Conservation (phyloP, 192 early-diverging fungal genomes). For the Coemansia sp. region DNA sequence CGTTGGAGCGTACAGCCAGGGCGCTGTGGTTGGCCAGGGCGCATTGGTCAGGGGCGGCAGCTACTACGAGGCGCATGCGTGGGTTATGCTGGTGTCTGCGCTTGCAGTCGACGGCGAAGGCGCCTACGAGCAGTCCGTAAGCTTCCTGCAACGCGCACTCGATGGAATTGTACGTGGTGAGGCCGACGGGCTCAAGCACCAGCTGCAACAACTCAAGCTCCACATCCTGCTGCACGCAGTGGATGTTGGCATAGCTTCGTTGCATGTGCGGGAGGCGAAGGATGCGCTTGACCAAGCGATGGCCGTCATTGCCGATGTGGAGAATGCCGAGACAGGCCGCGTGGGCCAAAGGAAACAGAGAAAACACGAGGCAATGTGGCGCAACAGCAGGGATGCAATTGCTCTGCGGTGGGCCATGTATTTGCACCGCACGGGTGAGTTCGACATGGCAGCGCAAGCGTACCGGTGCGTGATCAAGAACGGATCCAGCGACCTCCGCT, state of each 20-base stretch:
- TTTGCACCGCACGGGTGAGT: slow-evolving; percentile 38
- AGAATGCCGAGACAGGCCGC: neutral
- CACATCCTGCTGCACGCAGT: slow-evolving; percentile 28
- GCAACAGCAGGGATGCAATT: slow-evolving; percentile 26
- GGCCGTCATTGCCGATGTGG: slow-evolving; percentile 6
- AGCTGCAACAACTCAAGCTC: slow-evolving; percentile 28
- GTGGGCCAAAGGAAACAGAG: neutral
- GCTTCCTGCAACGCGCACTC: slow-evolving; percentile 36
- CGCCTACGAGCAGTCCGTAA: slow-evolving; percentile 21
- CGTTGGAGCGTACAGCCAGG: slow-evolving; percentile 1
- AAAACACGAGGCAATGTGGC: slow-evolving; percentile 22
- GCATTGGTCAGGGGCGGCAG: slow-evolving; percentile 22
- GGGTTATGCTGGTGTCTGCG: slow-evolving; percentile 47
- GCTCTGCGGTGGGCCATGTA: slow-evolving; percentile 51
- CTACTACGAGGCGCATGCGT: slow-evolving; percentile 50
- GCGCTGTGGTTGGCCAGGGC: neutral
- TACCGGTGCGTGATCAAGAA: slow-evolving; percentile 31
- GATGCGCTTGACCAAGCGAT: slow-evolving; percentile 26
- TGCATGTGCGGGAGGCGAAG: slow-evolving; percentile 33
- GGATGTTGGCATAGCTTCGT: slow-evolving; percentile 18
- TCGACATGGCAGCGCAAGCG: slow-evolving; percentile 26
- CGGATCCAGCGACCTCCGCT: slow-evolving; percentile 17
- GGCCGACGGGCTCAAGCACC: slow-evolving; percentile 13
- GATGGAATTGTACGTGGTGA: slow-evolving; percentile 45
- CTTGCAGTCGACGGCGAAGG: slow-evolving; percentile 18